Conservation (phyloP, 352 stramenopile genomes). For the Phytophthora foliorum region DNA sequence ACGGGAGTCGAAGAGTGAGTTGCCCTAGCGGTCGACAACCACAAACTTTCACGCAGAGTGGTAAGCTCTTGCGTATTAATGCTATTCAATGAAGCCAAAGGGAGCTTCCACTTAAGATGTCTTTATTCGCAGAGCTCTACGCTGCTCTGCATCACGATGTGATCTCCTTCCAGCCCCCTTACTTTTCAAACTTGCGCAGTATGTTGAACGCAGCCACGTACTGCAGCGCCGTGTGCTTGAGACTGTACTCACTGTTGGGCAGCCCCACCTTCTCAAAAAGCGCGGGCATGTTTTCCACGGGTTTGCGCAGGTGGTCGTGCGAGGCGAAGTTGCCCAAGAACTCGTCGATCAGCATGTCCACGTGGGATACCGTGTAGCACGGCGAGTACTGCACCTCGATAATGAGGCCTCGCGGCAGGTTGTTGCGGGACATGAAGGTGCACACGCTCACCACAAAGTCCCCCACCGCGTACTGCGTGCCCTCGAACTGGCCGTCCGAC, state of each 20-base stretch:
- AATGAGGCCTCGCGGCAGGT: conserved; percentile 79
- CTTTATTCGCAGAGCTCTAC: conserved; percentile 15
- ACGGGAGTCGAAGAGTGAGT: neutral
- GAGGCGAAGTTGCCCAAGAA: conserved; percentile 77
- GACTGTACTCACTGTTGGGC: conserved; percentile 75
- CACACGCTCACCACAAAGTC: conserved; percentile 90
- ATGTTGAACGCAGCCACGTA: conserved; percentile 91
- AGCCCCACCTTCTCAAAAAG: conserved; percentile 86
- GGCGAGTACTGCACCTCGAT: conserved; percentile 89
- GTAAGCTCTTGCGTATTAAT: neutral
- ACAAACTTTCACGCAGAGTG: neutral
- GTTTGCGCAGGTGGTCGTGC: conserved; percentile 80
- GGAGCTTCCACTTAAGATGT: neutral
- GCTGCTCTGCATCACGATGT: neutral
- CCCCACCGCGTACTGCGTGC: conserved; percentile 83
- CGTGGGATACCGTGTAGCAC: conserved; percentile 78
- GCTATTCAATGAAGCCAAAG: neutral
- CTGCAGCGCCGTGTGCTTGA: conserved; percentile 91
- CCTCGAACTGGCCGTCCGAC: conserved; percentile 90
- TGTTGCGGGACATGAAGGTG: conserved; percentile 90
- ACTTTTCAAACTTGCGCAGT: conserved; percentile 85
- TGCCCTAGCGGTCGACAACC: neutral
- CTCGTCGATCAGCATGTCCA: conserved; percentile 88
- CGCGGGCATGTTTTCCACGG: conserved; percentile 67
- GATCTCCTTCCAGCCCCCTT: conserved; percentile 13